These are phyloP conservation scores for Ganoderma multipileum DNA, from an alignment of 1,284 basidiomycete species.

Conservation along the genomic window DNA sequence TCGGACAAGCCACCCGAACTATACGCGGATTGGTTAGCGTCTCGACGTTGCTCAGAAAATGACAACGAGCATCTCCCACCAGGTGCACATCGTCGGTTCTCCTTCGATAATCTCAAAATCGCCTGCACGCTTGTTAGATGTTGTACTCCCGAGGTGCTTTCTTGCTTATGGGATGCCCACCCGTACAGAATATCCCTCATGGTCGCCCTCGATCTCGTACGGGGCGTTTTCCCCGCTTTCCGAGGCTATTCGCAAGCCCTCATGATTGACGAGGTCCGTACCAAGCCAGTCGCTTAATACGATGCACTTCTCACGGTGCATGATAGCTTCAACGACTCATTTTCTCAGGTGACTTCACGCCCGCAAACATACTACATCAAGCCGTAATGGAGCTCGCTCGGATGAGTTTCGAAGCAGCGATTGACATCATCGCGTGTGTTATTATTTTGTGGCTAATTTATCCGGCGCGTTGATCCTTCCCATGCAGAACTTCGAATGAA, in stretches of 20 bases:
- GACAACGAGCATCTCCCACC: conserved; percentile 56
- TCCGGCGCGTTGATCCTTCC: neutral
- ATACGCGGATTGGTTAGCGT: conserved; percentile 71
- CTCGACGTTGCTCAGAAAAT: conserved; percentile 53
- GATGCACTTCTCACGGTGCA: conserved; percentile 49
- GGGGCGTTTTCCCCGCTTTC: conserved; percentile 79
- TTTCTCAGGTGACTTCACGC: conserved; percentile 18
- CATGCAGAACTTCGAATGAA: conserved; percentile 68
- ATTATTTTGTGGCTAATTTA: neutral
- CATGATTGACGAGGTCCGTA: conserved; percentile 78
- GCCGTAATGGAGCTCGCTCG: conserved; percentile 67
- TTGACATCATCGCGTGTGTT: conserved; percentile 79
- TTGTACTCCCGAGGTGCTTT: conserved; percentile 63
- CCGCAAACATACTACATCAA: conserved; percentile 53
- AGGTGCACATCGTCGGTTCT: conserved; percentile 70
- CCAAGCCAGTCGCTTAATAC: conserved; percentile 20
- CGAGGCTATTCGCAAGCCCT: conserved; percentile 84
- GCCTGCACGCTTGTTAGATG: conserved; percentile 61
- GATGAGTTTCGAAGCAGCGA: conserved; percentile 64
- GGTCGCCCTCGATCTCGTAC: conserved; percentile 69
- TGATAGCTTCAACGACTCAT: conserved; percentile 73
- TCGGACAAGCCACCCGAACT: conserved; percentile 29
- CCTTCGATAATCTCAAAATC: conserved; percentile 57
- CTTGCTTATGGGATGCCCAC: conserved; percentile 67
- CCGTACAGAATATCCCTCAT: conserved; percentile 70